phyloP scores from a whole-genome alignment of 225 moss, liverwort and hornwort species.

The Pleurozium schreberi region DNA sequence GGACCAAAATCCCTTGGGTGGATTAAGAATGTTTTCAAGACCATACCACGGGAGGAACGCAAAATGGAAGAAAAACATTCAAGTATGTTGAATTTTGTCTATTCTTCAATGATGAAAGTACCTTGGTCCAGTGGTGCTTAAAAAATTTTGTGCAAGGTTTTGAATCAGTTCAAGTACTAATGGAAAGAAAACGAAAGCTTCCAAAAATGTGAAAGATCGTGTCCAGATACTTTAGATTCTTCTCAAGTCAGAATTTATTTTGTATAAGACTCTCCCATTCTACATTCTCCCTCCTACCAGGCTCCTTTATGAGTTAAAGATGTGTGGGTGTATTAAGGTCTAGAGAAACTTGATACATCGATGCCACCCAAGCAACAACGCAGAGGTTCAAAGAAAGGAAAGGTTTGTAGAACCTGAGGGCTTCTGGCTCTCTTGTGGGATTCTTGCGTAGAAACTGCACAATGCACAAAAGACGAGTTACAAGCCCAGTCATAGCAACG shows the following conservation, averaged over 20 bases:
- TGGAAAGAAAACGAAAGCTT: not conserved
- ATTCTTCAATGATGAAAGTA: not conserved
- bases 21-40: not conserved
- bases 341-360: not conserved
- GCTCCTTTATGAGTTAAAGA: not conserved
- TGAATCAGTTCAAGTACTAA: not conserved
- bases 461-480: not conserved
- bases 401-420: slow-evolving; percentile 46
- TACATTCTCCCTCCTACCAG: not conserved
- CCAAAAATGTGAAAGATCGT: not conserved
- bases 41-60: not conserved
- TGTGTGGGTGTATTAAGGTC: not conserved
- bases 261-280: not conserved
- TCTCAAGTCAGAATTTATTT: not conserved
- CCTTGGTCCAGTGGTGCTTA: not conserved
- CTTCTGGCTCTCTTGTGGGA: slow-evolving; percentile 75
- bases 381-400: not conserved
- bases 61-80: not conserved
- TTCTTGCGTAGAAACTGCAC: slow-evolving; percentile 37
- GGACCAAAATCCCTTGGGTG: not conserved
- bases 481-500: not conserved
- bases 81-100: not conserved
- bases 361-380: not conserved
- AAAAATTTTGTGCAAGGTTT: not conserved
- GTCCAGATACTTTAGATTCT: not conserved